A percentile compares a stretch with the other conserved stretches of the same genome.
Conservation (phyloP, 2,329 filamentous ascomycete species). For the Pestalotiopsis sp. region DNA sequence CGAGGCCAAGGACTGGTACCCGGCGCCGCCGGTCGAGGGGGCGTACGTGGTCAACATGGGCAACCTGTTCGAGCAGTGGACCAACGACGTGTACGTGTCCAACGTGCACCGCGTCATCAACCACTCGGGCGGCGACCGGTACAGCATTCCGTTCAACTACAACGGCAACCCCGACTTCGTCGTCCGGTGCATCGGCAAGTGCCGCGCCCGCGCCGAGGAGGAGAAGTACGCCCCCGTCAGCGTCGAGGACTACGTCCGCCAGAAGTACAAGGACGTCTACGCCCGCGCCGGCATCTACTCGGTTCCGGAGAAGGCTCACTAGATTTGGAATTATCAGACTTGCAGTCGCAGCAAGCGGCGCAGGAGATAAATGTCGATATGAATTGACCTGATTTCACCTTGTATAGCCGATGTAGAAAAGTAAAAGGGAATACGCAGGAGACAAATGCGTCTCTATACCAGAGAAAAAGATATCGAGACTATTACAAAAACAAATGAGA, state of each 20-base stretch:
- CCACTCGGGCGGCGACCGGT: neutral
- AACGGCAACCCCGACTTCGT: slow-evolving; percentile 19
- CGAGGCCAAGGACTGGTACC: slow-evolving; percentile 19
- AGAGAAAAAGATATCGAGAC: no score
- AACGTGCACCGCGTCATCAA: slow-evolving; percentile 6
- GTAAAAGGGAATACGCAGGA: no score
- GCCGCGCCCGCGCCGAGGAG: slow-evolving; percentile 4
- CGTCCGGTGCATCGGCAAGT: slow-evolving; percentile 18
- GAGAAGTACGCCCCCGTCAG: slow-evolving; percentile 18
- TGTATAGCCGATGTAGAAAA: no score
- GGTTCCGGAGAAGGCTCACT: no score
- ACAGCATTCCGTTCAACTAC: slow-evolving; percentile 14
- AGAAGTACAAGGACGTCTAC: slow-evolving; percentile 16
- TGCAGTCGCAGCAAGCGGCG: no score
- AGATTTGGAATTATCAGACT: no score
- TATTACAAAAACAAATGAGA: no score
- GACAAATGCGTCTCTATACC: no score
- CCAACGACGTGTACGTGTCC: slow-evolving; percentile 19
- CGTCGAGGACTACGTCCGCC: slow-evolving; percentile 16
- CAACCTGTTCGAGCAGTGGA: slow-evolving; percentile 37
- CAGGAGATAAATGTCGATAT: no score
- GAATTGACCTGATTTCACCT: no score
- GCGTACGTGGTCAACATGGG: slow-evolving; percentile 40
- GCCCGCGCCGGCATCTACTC: neutral
- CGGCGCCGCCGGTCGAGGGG: slow-evolving; percentile 19